phyloP scores from a whole-genome alignment of 2,329 filamentous ascomycete genomes.

The Fusarium anguioides region DNA sequence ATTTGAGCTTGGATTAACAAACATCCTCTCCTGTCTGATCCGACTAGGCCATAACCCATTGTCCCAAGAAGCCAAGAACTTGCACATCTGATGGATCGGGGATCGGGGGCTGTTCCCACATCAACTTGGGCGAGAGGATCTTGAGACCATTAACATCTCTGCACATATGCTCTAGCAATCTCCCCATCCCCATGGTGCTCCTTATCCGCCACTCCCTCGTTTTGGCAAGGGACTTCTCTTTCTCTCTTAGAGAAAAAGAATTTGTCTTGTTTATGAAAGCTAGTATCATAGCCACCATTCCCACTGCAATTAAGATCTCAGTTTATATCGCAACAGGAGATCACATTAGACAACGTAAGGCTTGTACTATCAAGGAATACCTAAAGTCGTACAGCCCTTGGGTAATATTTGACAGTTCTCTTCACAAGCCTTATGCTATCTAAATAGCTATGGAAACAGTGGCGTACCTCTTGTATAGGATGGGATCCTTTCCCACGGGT shows the following conservation, averaged over 20 bases:
- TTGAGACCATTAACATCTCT: conserved; percentile 21
- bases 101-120: conserved; percentile 13
- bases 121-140: conserved; percentile 18
- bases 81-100: not conserved
- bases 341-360: not conserved
- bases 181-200: conserved; percentile 19
- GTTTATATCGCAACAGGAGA: not conserved
- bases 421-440: no score
- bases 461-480: not conserved
- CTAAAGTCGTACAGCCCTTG: no score
- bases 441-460: not conserved
- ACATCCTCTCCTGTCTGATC: no score
- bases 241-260: not conserved
- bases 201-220: conserved; percentile 23
- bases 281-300: conserved; percentile 28
- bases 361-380: no score
- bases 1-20: not conserved
- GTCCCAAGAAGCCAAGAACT: not conserved
- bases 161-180: conserved; percentile 24
- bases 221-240: not conserved
- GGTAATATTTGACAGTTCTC: no score
- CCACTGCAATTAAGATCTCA: conserved; percentile 9
- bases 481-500: not conserved
- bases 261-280: conserved; percentile 29
- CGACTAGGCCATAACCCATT: no score